phyloP scores from a whole-genome alignment of 2,329 filamentous ascomycete genomes.

The Allantophomopsis cytisporea region DNA sequence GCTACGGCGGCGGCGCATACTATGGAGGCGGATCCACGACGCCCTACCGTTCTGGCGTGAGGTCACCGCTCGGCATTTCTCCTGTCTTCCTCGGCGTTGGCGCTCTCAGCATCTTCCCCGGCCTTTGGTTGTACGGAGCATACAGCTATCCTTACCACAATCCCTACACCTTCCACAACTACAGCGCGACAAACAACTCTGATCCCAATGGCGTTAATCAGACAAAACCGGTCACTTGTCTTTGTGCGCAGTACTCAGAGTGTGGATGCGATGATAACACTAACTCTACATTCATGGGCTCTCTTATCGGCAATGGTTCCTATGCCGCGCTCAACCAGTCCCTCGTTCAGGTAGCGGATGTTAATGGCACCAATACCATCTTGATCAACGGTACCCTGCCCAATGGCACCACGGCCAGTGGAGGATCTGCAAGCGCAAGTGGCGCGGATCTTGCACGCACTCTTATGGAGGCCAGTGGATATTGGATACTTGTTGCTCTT shows the following conservation, averaged over 20 bases:
- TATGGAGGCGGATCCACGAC: conserved; percentile 51
- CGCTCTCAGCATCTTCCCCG: conserved; percentile 28
- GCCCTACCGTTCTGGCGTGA: conserved; percentile 45
- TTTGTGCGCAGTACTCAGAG: conserved; percentile 37
- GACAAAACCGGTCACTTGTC: conserved; percentile 45
- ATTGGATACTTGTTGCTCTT: conserved; percentile 15
- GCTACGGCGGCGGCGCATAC: conserved; percentile 47
- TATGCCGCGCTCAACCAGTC: conserved; percentile 44
- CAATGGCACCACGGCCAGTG: conserved; percentile 45
- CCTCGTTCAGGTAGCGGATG: conserved; percentile 44
- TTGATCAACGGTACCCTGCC: conserved; percentile 65
- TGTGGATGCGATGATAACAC: conserved; percentile 61
- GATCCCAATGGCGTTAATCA: conserved; percentile 28
- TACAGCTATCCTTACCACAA: conserved; percentile 46
- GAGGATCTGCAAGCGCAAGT: conserved; percentile 26
- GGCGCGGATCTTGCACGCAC: conserved; percentile 11
- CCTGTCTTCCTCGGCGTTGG: conserved; percentile 35
- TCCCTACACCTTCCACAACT: conserved; percentile 38
- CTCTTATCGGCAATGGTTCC: conserved; percentile 52
- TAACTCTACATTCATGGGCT: conserved; percentile 41
- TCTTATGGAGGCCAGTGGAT: conserved; percentile 9
- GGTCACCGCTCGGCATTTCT: conserved; percentile 34
- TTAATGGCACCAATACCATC: conserved; percentile 51
- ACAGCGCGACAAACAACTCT: conserved; percentile 12
- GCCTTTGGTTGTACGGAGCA: conserved; percentile 48